A percentile compares a stretch with the other conserved stretches of the same genome.
Evolutionary conservation across 108 stramenopile genomes (phyloP).

Genomic region (Epithemia pelagica): DNA sequence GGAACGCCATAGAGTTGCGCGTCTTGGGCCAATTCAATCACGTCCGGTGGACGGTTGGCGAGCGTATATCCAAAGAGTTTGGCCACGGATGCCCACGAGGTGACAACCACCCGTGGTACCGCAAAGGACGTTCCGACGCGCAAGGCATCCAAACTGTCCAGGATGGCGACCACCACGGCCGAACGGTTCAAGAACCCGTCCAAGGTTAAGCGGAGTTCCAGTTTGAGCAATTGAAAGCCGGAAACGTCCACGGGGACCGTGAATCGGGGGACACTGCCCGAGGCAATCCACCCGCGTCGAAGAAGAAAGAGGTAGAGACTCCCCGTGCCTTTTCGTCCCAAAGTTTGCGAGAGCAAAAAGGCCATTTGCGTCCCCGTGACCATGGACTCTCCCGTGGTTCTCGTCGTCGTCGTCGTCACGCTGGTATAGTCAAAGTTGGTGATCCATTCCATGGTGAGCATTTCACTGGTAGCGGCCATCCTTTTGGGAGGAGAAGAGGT

Average conservation of each 20-base stretch:
- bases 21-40: conserved; percentile 70
- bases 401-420: not conserved
- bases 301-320: conserved; percentile 53
- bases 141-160: conserved; percentile 39
- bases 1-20: conserved; percentile 55
- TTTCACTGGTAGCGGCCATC: conserved; percentile 44
- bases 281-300: conserved; percentile 55
- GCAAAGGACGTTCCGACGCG: conserved; percentile 9
- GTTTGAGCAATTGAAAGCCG: conserved; percentile 64
- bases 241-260: conserved; percentile 65
- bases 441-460: conserved; percentile 58
- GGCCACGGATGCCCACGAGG: conserved; percentile 52
- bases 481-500: too few relatives aligned
- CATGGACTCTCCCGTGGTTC: not conserved
- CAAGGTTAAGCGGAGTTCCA: conserved; percentile 56
- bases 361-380: conserved; percentile 59
- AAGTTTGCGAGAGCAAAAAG: conserved; percentile 64
- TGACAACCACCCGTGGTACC: conserved; percentile 40
- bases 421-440: conserved; percentile 41
- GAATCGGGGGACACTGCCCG: conserved; percentile 49
- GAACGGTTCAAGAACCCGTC: conserved; percentile 66
- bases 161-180: conserved; percentile 64
- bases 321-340: conserved; percentile 63
- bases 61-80: conserved; percentile 59
- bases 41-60: conserved; percentile 66